phyloP scores from a whole-genome alignment of 169 alveolate genomes.

The Cyclospora cayetanensis region DNA sequence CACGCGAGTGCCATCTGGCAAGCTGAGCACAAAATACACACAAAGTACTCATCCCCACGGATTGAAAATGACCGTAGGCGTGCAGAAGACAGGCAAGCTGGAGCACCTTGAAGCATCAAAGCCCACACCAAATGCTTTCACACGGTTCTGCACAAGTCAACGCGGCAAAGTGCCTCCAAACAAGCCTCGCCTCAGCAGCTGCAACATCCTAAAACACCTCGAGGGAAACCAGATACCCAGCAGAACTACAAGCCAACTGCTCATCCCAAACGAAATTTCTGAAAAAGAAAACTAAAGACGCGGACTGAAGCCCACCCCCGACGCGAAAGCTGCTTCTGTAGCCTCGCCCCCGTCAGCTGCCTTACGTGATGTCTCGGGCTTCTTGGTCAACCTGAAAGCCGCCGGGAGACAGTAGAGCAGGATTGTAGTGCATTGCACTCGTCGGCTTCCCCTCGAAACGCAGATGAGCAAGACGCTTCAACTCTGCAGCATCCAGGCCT shows the following conservation, averaged over 20 bases:
- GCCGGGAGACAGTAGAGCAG: slow-evolving; percentile 74
- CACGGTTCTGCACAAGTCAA: no score
- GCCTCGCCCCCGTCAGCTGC: neutral
- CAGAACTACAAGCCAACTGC: no score
- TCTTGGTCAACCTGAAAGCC: slow-evolving; percentile 78
- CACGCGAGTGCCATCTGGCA: slow-evolving; percentile 84
- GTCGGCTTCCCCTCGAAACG: slow-evolving; percentile 65
- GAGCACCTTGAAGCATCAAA: neutral
- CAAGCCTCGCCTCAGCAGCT: no score
- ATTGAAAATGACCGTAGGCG: no score
- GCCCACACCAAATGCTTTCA: neutral
- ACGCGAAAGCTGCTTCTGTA: neutral
- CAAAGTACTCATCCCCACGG: no score
- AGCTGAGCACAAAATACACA: neutral
- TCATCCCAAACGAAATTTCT: no score
- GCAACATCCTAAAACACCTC: no score
- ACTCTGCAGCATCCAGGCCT: slow-evolving; percentile 17
- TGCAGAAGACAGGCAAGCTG: neutral
- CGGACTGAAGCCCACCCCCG: no score
- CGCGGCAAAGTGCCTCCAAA: no score
- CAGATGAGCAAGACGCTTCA: slow-evolving; percentile 7
- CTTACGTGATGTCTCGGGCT: slow-evolving; percentile 43
- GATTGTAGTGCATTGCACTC: slow-evolving; percentile 78
- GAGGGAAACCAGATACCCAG: neutral
- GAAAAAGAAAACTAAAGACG: no score